Evolutionary conservation across 345 rosid genomes (phyloP), one percentile per base, ranked within the genome.

Genomic region (Turritis glabra): DNA sequence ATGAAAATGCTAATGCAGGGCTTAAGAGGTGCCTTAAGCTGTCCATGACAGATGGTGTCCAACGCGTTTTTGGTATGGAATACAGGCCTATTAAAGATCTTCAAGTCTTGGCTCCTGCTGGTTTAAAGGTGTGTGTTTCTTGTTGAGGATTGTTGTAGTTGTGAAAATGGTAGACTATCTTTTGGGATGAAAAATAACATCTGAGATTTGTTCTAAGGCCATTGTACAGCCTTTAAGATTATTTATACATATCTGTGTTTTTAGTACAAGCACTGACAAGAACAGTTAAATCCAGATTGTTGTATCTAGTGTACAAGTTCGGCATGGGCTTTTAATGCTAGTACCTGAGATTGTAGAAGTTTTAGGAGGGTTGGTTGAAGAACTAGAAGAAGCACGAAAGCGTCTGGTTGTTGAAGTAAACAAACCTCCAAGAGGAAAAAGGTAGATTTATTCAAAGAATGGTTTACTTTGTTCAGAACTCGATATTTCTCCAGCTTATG

Each of bases 381-480:
- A 88, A 76, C 66, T 95, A 73, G 97, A 95, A 64, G 87, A 85
- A 17, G 96, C 96, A 66, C 80, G 83, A 14, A 85, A 76, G 73
- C 86, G 83, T 62, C 91, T 95, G 63, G 90, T 88, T 71, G 62
- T 77, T 38, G 96, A 92, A 89, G 91, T 92, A 65, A 89, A 89
- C 77, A 95, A 90, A 72, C 99, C 97, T 67, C 92, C 98, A 30
- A 88, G 98, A 81, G 99, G 98, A 70, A 95, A 69, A 85, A 92
- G 99, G 98, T 94, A 84, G 8, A 37, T 67, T 23, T 50, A 17
- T 60, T 29, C 41, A 25, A n/a, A 22, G 66, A 59, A 53, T n/a
- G 19, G 30, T 64, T n/a, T n/a, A n/a, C n/a, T n/a, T n/a, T n/a
- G 56, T 40, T 23, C 17, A 18, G 44, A 65, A 66, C 55, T 61